These are phyloP conservation scores for Chaetothyriales sp. DNA, from an alignment of 2,329 filamentous ascomycete genomes.

Conservation along the genomic window DNA sequence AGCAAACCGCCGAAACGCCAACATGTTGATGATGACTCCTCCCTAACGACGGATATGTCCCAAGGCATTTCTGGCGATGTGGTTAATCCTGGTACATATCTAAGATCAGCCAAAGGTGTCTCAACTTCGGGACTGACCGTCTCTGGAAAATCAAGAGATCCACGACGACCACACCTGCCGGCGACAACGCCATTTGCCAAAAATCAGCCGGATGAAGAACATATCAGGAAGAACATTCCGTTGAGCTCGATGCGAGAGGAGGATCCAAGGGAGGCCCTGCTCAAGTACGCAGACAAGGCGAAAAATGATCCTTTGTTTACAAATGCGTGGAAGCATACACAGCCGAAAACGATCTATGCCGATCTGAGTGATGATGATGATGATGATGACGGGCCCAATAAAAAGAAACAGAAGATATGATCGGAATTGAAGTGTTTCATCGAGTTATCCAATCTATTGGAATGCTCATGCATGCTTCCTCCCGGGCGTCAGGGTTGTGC, in stretches of 20 bases:
- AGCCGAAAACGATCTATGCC: slow-evolving; percentile 82
- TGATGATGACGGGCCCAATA: slow-evolving; percentile 51
- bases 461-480: not conserved
- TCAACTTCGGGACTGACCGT: slow-evolving; percentile 58
- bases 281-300: slow-evolving; percentile 89
- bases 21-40: slow-evolving; percentile 85
- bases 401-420: slow-evolving; percentile 36
- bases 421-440: not conserved
- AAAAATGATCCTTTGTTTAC: slow-evolving; percentile 91
- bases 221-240: slow-evolving; percentile 76
- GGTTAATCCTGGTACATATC: slow-evolving; percentile 38
- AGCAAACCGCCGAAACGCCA: slow-evolving; percentile 85
- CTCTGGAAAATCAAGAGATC: slow-evolving; percentile 63
- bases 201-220: slow-evolving; percentile 73
- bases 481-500: too few species aligned
- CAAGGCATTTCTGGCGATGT: slow-evolving; percentile 65
- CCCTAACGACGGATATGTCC: slow-evolving; percentile 63
- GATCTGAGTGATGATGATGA: slow-evolving; percentile 76
- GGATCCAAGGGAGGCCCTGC: slow-evolving; percentile 78
- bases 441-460: not conserved
- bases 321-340: slow-evolving; percentile 78
- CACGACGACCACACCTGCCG: slow-evolving; percentile 70
- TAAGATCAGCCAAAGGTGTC: slow-evolving; percentile 32
- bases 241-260: slow-evolving; percentile 89
- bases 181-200: slow-evolving; percentile 79